Conservation (phyloP, 148 eudicot genomes). For the Beta vulgaris region DNA sequence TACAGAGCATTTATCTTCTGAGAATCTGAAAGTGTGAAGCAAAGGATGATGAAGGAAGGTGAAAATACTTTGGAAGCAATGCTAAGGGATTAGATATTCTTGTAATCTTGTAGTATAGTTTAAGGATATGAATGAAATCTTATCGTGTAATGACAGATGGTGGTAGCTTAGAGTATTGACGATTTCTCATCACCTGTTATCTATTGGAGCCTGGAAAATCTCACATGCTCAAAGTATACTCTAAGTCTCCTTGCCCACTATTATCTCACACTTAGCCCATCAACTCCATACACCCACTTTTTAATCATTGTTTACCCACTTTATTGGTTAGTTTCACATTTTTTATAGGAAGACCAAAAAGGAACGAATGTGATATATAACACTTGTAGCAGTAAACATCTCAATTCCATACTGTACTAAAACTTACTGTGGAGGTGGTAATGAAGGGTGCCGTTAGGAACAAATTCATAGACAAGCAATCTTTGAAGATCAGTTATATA, state of each 20-base stretch:
- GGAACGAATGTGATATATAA: too few relatives aligned
- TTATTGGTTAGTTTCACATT: too few relatives aligned
- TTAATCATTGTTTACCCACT: too few relatives aligned
- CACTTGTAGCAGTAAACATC: not conserved
- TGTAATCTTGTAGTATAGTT: constrained; percentile 1
- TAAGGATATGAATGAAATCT: not conserved
- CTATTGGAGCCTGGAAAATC: too few relatives aligned
- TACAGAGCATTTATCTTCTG: not conserved
- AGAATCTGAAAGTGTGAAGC: constrained; percentile 16
- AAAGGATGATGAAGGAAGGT: constrained; percentile 1
- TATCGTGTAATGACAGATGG: not conserved
- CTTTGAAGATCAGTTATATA: constrained; percentile 77
- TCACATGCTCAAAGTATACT: too few relatives aligned
- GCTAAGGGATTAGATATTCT: constrained; percentile 10
- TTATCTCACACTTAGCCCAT: too few relatives aligned
- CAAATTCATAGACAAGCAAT: constrained; percentile 86
- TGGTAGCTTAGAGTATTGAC: too few relatives aligned
- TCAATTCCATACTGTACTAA: not conserved
- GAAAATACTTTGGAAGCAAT: constrained; percentile 23
- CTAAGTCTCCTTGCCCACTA: too few relatives aligned
- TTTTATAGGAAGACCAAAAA: too few relatives aligned
- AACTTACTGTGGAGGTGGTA: constrained; percentile 85
- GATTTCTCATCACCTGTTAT: too few relatives aligned
- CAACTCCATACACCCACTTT: too few relatives aligned
- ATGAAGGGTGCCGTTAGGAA: constrained; percentile 81